A percentile compares a stretch with the other conserved stretches of the same genome.
Conservation (phyloP, 257 asterid species). For the Cynanchum wilfordii region DNA sequence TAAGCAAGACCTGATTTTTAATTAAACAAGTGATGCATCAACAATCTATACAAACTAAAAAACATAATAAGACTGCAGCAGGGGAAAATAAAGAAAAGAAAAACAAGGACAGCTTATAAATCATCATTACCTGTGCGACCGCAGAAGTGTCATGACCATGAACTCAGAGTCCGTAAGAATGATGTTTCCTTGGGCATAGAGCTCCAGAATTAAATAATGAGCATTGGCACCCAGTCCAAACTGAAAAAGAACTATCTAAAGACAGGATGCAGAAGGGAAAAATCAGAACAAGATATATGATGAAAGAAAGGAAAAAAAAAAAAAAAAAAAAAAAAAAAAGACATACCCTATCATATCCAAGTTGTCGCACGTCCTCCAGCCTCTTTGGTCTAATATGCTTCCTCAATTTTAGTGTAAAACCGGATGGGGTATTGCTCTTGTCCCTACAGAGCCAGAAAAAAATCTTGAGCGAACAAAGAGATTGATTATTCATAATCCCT, state of each 20-base stretch:
- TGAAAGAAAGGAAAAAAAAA: not conserved
- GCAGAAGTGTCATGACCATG: conserved; percentile 87
- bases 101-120: conserved; percentile 4
- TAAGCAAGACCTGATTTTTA: not conserved
- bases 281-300: not conserved
- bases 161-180: conserved; percentile 82
- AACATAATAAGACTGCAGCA: not conserved
- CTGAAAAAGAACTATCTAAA: conserved; percentile 85
- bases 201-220: conserved; percentile 83
- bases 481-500: not conserved
- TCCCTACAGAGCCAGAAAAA: conserved; percentile 46
- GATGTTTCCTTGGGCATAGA: conserved; percentile 97
- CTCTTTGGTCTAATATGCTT: conserved; percentile 93
- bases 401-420: conserved; percentile 90
- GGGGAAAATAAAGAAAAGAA: conserved; percentile 4
- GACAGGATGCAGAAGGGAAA: conserved; percentile 6
- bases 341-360: conserved; percentile 94
- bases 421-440: conserved; percentile 96
- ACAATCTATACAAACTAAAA: not conserved
- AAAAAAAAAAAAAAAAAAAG: conserved; percentile 6
- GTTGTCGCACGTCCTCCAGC: conserved; percentile 98
- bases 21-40: not conserved
- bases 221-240: conserved; percentile 90
- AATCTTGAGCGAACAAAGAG: not conserved
- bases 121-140: conserved; percentile 80